A percentile compares a stretch with the other conserved stretches of the same genome.
Evolutionary conservation across 768 basidiomycete species (phyloP).

Genomic region (Harrya chromipes): DNA sequence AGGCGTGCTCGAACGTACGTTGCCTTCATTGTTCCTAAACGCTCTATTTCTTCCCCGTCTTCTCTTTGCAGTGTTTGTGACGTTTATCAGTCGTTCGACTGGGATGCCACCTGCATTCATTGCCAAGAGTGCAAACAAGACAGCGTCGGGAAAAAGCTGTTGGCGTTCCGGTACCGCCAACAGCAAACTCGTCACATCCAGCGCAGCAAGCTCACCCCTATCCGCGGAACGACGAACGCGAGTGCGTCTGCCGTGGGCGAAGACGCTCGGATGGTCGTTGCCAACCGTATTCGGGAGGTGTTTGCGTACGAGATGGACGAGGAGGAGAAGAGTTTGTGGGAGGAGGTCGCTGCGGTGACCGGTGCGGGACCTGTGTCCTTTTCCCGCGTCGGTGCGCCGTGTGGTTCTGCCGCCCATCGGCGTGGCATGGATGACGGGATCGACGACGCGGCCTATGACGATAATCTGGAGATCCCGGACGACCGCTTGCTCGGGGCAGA

Average conservation of each 20-base stretch:
- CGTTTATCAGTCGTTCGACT: conserved; percentile 15
- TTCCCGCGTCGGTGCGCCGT: conserved; percentile 12
- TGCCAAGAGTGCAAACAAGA: conserved; percentile 31
- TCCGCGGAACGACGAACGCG: not conserved
- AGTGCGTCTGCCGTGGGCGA: not conserved
- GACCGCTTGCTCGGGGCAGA: conserved; percentile 17
- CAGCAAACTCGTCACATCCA: conserved; percentile 7
- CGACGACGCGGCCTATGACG: conserved; percentile 4
- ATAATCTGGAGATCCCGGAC: conserved; percentile 14
- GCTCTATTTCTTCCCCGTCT: conserved; percentile 2
- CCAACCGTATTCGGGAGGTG: conserved; percentile 9
- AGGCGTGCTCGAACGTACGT: conserved; percentile 28
- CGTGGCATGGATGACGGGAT: not conserved
- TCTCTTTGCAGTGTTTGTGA: conserved; percentile 24
- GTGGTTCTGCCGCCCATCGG: conserved; percentile 4
- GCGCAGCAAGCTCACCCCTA: not conserved
- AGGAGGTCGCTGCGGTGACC: conserved; percentile 26
- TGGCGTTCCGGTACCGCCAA: conserved; percentile 20
- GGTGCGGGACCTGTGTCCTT: conserved; percentile 13
- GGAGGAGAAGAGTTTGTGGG: conserved; percentile 28
- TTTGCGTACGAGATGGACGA: conserved; percentile 24
- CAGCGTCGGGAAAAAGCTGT: conserved; percentile 22
- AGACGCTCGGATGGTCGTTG: conserved; percentile 8
- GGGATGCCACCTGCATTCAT: conserved; percentile 22
- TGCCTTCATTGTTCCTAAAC: not conserved